phyloP scores from a whole-genome alignment of 2,329 filamentous ascomycete species.

The Uncinocarpus reesii region DNA sequence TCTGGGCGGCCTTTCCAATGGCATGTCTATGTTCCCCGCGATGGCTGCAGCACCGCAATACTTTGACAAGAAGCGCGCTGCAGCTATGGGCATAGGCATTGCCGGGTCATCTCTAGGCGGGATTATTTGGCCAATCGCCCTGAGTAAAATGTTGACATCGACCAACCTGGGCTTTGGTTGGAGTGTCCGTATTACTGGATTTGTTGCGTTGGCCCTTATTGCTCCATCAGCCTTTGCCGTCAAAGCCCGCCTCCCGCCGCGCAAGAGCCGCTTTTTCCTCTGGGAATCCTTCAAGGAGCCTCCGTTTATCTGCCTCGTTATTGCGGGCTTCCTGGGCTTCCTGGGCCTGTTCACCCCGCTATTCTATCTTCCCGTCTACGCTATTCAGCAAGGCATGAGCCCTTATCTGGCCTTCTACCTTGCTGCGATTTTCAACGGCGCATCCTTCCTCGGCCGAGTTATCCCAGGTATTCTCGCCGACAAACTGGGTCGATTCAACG shows the following conservation, averaged over 20 bases:
- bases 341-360: constrained; percentile 44
- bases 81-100: constrained; percentile 52
- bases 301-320: constrained; percentile 4
- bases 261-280: neutral
- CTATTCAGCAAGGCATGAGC: constrained; percentile 50
- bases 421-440: constrained; percentile 57
- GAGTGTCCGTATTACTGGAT: constrained; percentile 42
- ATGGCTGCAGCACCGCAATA: constrained; percentile 58
- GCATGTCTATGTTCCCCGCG: constrained; percentile 53
- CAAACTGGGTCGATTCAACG: constrained; percentile 14
- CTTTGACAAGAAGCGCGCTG: constrained; percentile 45
- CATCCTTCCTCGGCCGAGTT: constrained; percentile 49
- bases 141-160: constrained; percentile 21
- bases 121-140: constrained; percentile 28
- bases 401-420: constrained; percentile 52
- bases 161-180: constrained; percentile 44
- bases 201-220: constrained; percentile 34
- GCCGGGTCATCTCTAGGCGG: constrained; percentile 47
- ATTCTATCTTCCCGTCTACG: constrained; percentile 46
- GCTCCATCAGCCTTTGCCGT: constrained; percentile 13
- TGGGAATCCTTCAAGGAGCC: constrained; percentile 3
- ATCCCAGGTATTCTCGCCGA: constrained; percentile 50
- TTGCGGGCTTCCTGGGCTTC: constrained; percentile 29
- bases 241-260: constrained; percentile 7
- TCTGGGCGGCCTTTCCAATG: constrained; percentile 22